These are phyloP conservation scores for Nakaseomyces nivariensis DNA, from an alignment of 1,139 yeast species.

Conservation along the genomic window DNA sequence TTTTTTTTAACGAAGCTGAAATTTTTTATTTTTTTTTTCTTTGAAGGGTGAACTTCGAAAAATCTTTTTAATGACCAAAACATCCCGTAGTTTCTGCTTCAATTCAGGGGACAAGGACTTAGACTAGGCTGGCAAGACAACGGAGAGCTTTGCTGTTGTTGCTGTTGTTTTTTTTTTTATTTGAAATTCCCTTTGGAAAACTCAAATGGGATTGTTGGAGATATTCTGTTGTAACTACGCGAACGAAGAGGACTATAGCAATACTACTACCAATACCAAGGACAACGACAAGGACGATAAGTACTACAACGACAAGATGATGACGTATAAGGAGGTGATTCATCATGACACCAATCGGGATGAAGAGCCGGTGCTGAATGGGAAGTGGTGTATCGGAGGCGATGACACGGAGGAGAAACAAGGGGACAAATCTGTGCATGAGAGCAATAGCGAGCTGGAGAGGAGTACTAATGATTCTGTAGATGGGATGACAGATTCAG, in stretches of 20 bases:
- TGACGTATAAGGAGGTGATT: neutral
- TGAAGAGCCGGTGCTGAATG: neutral
- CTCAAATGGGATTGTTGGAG: neutral
- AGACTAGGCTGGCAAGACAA: no score
- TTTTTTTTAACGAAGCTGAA: neutral
- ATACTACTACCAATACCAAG: neutral
- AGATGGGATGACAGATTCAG: neutral
- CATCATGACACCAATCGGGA: no score
- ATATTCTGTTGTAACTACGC: neutral
- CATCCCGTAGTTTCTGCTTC: no score
- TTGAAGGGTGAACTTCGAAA: neutral
- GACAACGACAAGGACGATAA: no score
- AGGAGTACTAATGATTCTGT: neutral
- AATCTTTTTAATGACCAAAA: no score
- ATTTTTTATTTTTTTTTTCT: neutral
- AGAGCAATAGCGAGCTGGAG: neutral
- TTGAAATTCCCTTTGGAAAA: no score
- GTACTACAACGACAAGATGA: neutral
- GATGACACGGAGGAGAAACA: neutral
- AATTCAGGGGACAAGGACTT: no score
- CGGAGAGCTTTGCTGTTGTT: no score
- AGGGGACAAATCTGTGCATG: neutral
- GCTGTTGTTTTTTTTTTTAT: no score
- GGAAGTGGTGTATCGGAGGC: conserved; percentile 1
- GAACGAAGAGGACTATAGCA: neutral